Percentiles rank a stretch among this genome's conserved stretches.
Conservation (phyloP, 495 filamentous ascomycete species). For the Hyaloscypha variabilis region DNA sequence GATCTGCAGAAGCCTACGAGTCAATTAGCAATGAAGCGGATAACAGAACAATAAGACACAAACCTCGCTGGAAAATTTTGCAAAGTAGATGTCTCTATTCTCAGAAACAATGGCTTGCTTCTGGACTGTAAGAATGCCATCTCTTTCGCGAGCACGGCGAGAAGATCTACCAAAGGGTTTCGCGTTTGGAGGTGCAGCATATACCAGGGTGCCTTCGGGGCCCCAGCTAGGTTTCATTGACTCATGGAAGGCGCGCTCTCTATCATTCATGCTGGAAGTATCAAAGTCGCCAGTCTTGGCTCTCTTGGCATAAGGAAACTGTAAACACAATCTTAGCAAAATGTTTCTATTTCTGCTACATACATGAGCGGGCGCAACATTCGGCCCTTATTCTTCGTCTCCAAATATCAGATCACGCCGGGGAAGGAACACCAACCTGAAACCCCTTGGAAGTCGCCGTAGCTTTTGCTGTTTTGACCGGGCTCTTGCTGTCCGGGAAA, state of each 20-base stretch:
- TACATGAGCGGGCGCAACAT: constrained; percentile 48
- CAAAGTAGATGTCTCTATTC: constrained; percentile 54
- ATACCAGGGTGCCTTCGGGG: constrained; percentile 70
- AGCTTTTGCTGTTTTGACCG: constrained; percentile 46
- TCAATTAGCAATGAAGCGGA: background rate
- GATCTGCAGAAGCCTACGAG: constrained; percentile 26
- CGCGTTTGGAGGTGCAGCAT: constrained; percentile 40
- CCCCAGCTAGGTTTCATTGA: constrained; percentile 81
- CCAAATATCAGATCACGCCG: constrained; percentile 30
- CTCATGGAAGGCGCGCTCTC: constrained; percentile 62
- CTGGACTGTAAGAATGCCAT: constrained; percentile 37
- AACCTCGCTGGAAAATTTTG: constrained; percentile 53
- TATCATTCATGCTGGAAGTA: constrained; percentile 46
- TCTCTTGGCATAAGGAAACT: constrained; percentile 87
- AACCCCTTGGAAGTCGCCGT: constrained; percentile 59
- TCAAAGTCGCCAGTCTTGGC: constrained; percentile 65
- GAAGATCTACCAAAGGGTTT: constrained; percentile 35
- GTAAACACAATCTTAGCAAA: constrained; percentile 50
- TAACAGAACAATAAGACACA: constrained; percentile 13
- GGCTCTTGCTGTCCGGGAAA: constrained; percentile 64
- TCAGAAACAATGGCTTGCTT: constrained; percentile 43
- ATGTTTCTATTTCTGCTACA: constrained; percentile 43
- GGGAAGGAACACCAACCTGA: constrained; percentile 70
- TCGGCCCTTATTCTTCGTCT: constrained; percentile 25
- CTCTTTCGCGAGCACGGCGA: constrained; percentile 38